Conservation (phyloP, 257 asterid genomes). For the Scutellaria barbata region DNA sequence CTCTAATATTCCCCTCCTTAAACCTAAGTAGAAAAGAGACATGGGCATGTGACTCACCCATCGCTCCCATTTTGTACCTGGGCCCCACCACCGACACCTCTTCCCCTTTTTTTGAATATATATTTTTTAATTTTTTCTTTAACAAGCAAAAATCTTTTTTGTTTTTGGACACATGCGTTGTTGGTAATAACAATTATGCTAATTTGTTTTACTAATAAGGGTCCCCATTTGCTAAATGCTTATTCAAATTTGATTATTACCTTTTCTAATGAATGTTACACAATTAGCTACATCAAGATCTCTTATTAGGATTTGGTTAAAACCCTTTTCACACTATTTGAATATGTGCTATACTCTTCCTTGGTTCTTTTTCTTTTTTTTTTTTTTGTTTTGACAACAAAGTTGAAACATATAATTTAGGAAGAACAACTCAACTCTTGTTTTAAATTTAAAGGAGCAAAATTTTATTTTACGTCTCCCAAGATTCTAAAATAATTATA, state of each 20-base stretch:
- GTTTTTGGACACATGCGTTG: conserved; percentile 32
- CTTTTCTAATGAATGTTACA: neutral
- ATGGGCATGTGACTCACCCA: conserved; percentile 38
- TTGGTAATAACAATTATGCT: conserved; percentile 22
- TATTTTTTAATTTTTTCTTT: neutral
- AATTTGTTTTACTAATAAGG: conserved; percentile 20
- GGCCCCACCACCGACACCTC: conserved; percentile 45
- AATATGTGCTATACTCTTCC: too few species aligned
- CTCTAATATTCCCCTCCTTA: conserved; percentile 22
- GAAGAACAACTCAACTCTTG: too few species aligned
- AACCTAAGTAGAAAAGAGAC: conserved; percentile 35
- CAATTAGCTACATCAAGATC: neutral
- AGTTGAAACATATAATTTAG: too few species aligned
- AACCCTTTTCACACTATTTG: too few species aligned
- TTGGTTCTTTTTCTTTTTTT: too few species aligned
- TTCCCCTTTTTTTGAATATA: neutral
- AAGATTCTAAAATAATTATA: too few species aligned
- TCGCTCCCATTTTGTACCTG: conserved; percentile 1
- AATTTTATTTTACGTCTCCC: too few species aligned
- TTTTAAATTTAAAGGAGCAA: too few species aligned
- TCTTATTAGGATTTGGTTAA: too few species aligned
- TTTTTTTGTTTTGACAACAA: too few species aligned
- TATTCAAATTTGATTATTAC: neutral
- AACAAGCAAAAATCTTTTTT: conserved; percentile 22
- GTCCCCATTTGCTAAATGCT: neutral